Percentiles rank a stretch among this genome's conserved stretches.
Conservation (phyloP, 2,329 filamentous ascomycete genomes). For the Penicillium sp. region DNA sequence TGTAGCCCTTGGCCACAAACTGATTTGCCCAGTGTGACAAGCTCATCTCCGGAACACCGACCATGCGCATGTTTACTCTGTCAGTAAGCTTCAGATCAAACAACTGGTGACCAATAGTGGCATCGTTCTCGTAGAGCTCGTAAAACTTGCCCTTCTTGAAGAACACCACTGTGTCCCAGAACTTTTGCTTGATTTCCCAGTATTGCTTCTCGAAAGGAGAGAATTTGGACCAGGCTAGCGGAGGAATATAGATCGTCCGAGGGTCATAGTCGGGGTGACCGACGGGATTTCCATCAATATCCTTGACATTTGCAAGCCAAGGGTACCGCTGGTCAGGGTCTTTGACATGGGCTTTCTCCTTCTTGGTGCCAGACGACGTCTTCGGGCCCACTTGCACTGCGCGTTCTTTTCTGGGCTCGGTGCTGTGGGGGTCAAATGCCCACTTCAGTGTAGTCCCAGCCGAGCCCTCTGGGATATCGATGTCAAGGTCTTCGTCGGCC, state of each 20-base stretch:
- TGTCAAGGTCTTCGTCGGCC: conserved; percentile 52
- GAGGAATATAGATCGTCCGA: conserved; percentile 83
- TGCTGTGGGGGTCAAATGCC: conserved; percentile 64
- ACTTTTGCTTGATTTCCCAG: conserved; percentile 98
- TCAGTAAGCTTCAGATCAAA: conserved; percentile 98
- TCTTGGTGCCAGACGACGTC: conserved; percentile 36
- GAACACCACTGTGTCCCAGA: conserved; percentile 96
- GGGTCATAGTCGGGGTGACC: conserved; percentile 87
- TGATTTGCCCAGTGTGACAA: conserved; percentile 97
- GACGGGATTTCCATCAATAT: conserved; percentile 74
- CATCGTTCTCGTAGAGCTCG: conserved; percentile 96
- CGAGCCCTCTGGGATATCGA: conserved; percentile 51
- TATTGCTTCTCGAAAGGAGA: conserved; percentile 97
- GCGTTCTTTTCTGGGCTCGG: conserved; percentile 49
- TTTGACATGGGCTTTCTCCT: conserved; percentile 68
- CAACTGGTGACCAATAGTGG: conserved; percentile 89
- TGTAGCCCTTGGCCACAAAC: conserved; percentile 96
- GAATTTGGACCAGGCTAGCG: conserved; percentile 72
- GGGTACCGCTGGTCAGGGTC: conserved; percentile 83
- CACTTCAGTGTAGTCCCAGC: conserved; percentile 77
- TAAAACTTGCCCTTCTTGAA: conserved; percentile 99
- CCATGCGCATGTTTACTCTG: conserved; percentile 99
- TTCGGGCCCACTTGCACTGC: conserved; percentile 36
- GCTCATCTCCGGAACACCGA: conserved; percentile 91
- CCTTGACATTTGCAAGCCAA: conserved; percentile 81